Evolutionary conservation across 345 rosid genomes (phyloP), one percentile per base, ranked within the genome.

Genomic region (Boechera retrofracta): DNA sequence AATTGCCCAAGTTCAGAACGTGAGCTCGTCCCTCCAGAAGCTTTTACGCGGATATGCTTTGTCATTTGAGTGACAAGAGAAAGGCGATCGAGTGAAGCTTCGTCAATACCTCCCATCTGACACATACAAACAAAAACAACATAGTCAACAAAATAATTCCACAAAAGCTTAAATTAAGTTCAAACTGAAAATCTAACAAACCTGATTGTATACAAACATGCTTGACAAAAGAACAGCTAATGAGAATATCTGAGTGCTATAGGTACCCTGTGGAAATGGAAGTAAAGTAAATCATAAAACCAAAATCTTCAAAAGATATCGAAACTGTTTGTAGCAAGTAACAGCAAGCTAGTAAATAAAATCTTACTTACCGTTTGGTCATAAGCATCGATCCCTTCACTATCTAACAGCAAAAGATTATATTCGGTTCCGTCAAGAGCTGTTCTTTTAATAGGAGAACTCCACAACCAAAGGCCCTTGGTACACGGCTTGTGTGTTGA

Each of bases 401-500:
- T 87, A 80, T 96, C 99, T 66, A 96, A 83, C 15, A 96, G 84
- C 75, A 96, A 73, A 7, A 96, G 97, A 77, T 89, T 96, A 76
- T 93, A 96, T 76, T 93, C 91, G 12, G 91, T 87, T 72, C 99
- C 98, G 76, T 96, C 99, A 62, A 96, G 94, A 73, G 96, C 88
- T 72, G 87, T 91, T 84, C 91, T 82, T 86, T 88, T 93, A 44
- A 96, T 76, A 5, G 98, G 97, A 64, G 99, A 85, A 80, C 98
- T 96, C 99, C 98, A 96, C 82, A 96, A 75, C 98, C 98, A 96
- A 62, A 96, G 98, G 53, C 99, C 99, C 75, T 96, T 96, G 0
- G 99, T 96, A 81, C 98, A 96, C 0, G 99, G 99, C 56, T 90
- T 85, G 71, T 96, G 97, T 63, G 99, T 91, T 38, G 99, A 87